Evolutionary conservation across 768 basidiomycete genomes (phyloP).

Genomic region (Lactarius vividus): DNA sequence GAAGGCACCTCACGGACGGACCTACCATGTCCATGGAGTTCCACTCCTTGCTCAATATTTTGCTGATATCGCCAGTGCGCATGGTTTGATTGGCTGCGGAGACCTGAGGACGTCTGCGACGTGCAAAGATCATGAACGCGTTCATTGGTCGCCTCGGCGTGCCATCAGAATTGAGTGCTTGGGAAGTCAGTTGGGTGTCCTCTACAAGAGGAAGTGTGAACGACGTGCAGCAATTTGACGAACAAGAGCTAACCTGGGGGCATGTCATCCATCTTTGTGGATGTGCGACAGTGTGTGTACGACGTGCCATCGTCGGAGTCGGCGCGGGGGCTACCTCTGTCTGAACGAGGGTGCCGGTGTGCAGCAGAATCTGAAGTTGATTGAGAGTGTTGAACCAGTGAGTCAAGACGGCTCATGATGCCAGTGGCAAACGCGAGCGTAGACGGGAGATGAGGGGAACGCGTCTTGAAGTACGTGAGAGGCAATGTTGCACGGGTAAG

Average conservation of each 20-base stretch:
- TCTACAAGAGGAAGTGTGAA: slow-evolving; percentile 16
- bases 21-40: slow-evolving; percentile 68
- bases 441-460: slow-evolving; percentile 8
- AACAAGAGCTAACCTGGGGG: slow-evolving; percentile 15
- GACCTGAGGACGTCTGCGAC: slow-evolving; percentile 77
- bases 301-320: slow-evolving; percentile 24
- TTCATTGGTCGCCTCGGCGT: slow-evolving; percentile 92
- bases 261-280: slow-evolving; percentile 20
- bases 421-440: slow-evolving; percentile 12
- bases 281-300: slow-evolving; percentile 15
- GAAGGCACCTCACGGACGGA: slow-evolving; percentile 11
- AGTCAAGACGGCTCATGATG: slow-evolving; percentile 26
- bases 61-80: slow-evolving; percentile 89
- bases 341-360: slow-evolving; percentile 17
- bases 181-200: slow-evolving; percentile 53
- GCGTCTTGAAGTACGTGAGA: slow-evolving; percentile 22
- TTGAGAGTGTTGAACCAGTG: slow-evolving; percentile 23
- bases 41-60: slow-evolving; percentile 86
- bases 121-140: slow-evolving; percentile 91
- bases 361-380: slow-evolving; percentile 21
- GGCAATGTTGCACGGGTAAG: slow-evolving; percentile 19
- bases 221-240: background rate
- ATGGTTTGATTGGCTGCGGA: slow-evolving; percentile 84
- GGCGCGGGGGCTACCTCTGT: slow-evolving; percentile 21
- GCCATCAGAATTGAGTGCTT: slow-evolving; percentile 81